A percentile compares a stretch with the other conserved stretches of the same genome.
These are phyloP conservation scores for Biscogniauxia marginata DNA, from an alignment of 2,329 filamentous ascomycete species.

Conservation along the genomic window DNA sequence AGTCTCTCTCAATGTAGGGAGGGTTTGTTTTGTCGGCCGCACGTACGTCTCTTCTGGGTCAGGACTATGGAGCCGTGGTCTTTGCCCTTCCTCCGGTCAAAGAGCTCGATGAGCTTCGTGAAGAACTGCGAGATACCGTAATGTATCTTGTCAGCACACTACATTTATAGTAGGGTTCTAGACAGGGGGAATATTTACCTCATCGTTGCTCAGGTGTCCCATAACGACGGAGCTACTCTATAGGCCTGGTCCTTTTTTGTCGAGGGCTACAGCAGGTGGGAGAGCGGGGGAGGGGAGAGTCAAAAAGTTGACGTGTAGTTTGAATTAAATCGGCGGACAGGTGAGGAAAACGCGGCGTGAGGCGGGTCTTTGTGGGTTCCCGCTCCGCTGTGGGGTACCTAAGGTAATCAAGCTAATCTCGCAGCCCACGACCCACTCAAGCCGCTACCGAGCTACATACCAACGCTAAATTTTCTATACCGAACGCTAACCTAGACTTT, in stretches of 20 bases:
- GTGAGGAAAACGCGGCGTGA: not conserved
- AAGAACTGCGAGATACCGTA: slow-evolving; percentile 65
- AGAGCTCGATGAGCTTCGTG: slow-evolving; percentile 63
- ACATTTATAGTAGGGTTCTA: slow-evolving; percentile 2
- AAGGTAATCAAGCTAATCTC: no score
- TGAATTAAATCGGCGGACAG: not conserved
- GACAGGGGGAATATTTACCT: slow-evolving; percentile 41
- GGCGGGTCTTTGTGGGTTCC: not conserved
- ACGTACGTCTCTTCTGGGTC: slow-evolving; percentile 72
- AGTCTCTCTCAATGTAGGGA: no score
- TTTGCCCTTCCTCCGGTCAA: slow-evolving; percentile 64
- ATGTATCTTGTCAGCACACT: slow-evolving; percentile 6
- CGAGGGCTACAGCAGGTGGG: not conserved
- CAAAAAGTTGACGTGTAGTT: slow-evolving; percentile 7
- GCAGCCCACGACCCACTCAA: not conserved
- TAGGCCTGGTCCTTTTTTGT: no score
- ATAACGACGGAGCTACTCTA: slow-evolving; percentile 29
- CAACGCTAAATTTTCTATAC: not conserved
- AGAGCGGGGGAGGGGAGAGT: not conserved
- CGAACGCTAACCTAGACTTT: no score
- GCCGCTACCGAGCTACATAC: no score
- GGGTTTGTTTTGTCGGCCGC: not conserved
- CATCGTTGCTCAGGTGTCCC: slow-evolving; percentile 58
- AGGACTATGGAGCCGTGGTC: slow-evolving; percentile 73
- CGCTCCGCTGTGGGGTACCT: not conserved